phyloP scores from a whole-genome alignment of 1,284 basidiomycete species.

The Exsudoporus floridanus region DNA sequence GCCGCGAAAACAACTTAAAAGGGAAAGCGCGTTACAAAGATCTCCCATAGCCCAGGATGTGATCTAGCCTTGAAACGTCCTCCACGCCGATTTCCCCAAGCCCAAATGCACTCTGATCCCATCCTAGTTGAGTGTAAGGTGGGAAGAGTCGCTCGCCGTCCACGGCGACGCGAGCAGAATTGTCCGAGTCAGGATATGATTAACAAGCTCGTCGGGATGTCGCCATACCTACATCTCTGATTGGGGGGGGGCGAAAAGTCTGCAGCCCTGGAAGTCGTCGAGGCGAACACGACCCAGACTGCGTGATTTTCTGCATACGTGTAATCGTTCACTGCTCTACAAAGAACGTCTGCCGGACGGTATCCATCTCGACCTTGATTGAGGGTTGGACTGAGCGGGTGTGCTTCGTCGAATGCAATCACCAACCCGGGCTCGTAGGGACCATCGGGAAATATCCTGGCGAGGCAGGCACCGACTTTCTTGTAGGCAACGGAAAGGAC shows the following conservation, averaged over 20 bases:
- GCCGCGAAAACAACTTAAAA: too few species aligned
- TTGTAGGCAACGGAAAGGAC: background rate
- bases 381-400: background rate
- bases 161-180: background rate
- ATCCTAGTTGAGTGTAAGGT: background rate
- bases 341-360: too few species aligned
- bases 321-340: too few species aligned
- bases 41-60: too few species aligned
- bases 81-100: background rate
- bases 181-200: background rate
- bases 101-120: background rate
- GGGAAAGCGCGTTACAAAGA: too few species aligned
- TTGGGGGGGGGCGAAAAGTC: background rate
- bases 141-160: background rate
- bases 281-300: background rate
- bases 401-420: background rate
- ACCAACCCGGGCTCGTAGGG: background rate
- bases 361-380: too few species aligned
- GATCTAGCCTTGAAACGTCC: too few species aligned
- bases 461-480: background rate
- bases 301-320: too few species aligned
- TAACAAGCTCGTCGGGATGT: background rate
- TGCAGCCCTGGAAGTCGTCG: background rate
- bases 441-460: background rate
- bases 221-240: background rate